Percentiles rank a stretch among this genome's conserved stretches.
Evolutionary conservation across 768 basidiomycete genomes (phyloP).

Genomic region (Cystofilobasidium macerans): DNA sequence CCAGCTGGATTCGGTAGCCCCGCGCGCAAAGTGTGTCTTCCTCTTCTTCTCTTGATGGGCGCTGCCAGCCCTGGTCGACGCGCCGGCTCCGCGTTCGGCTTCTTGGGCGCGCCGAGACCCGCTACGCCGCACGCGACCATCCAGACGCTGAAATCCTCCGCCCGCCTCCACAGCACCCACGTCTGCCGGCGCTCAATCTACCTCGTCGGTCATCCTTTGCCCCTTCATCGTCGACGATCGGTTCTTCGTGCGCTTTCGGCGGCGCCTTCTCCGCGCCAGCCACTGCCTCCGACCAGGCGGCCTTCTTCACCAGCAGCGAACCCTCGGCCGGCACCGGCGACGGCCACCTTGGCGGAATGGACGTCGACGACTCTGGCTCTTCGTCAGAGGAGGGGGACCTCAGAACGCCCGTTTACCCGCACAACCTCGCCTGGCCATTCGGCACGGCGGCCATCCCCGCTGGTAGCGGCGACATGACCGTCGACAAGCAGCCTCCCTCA

Average conservation of each 20-base stretch:
- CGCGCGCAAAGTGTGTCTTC: background rate
- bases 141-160: background rate
- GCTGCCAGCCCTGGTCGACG: too few relatives aligned
- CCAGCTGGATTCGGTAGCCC: background rate
- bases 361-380: background rate
- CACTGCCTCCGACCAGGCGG: background rate
- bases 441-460: background rate
- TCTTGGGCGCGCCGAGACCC: background rate
- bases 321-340: background rate
- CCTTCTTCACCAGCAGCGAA: background rate
- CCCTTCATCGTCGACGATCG: background rate
- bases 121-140: background rate
- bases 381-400: constrained; percentile 1
- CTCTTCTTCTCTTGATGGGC: too few relatives aligned
- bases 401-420: background rate
- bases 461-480: background rate
- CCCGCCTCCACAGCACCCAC: background rate
- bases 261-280: background rate
- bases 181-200: background rate
- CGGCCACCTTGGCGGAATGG: constrained; percentile 1
- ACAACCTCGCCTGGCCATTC: background rate
- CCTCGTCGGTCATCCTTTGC: background rate
- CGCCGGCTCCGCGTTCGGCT: too few relatives aligned
- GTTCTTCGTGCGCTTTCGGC: background rate
- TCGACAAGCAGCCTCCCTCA: background rate